Base-by-base conservation (phyloP, 306 rosid species). In the Quercus mongolica region DNA sequence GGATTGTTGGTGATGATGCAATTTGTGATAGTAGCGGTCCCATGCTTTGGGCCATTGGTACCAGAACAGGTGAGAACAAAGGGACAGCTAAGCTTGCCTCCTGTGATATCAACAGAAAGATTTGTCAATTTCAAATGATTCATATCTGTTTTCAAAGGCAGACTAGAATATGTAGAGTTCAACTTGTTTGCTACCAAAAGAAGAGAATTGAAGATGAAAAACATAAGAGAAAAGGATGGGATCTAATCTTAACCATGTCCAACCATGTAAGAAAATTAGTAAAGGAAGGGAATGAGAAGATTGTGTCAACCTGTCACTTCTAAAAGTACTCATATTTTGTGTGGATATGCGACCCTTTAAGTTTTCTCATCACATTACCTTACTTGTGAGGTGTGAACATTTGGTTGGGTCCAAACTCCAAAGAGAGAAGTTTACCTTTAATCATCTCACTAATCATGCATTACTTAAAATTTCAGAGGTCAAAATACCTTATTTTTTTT, bases 21-120 rank as follows among this genome's bases (percentile, higher is more conserved):
- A 95, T 88, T 84, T 95, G 98, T 59, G 99, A 87, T 78, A 95
- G 85, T 84, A 95, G 89, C 15, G 99, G 99, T 79, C 96, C 99
- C 63, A 95, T 70, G 87, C 90, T 89, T 85, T 95, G 99, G 79
- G 98, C 98, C 85, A 95, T 79, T 61, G 99, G 99, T 68, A 93
- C 90, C 70, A 95, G 77, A 84, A 95, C 97, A 3, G 99, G 99
- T 56, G 99, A 95, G 89, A 91, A 93, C 80, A 95, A 86, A 76
- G 99, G 98, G 76, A 95, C 75, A 74, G 99, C 90, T 14, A 91
- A 85, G 89, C 98, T 90, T 64, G 99, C 98, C 85, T 95, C 97
- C 99, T 95, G 89, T 70, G 82, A 76, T 20, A 61, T 55, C 65
- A 80, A 69, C 61, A 44, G 68, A 80, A 31, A 78, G 76, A 41